Percentiles rank a stretch among this genome's conserved stretches.
Conservation (phyloP, 2,329 filamentous ascomycete genomes). For the Mycosphaerella arachidis region DNA sequence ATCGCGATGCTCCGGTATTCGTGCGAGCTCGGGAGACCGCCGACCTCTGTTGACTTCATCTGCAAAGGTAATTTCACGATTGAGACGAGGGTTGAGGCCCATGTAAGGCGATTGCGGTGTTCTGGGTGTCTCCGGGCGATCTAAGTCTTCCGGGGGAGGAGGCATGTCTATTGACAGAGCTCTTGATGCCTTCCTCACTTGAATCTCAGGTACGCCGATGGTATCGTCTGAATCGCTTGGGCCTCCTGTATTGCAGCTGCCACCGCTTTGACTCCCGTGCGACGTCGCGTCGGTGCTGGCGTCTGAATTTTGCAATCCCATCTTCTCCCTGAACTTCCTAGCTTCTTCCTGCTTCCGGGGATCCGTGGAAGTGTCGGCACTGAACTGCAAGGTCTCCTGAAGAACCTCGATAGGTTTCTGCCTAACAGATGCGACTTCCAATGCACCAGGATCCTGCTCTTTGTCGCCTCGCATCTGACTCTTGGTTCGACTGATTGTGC, state of each 20-base stretch:
- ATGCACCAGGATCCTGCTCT: conserved; percentile 43
- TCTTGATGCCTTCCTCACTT: background rate
- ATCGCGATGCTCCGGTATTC: conserved; percentile 49
- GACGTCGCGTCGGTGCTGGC: conserved; percentile 1
- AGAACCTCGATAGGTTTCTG: conserved; percentile 64
- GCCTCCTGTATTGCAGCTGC: background rate
- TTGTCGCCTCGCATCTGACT: conserved; percentile 13
- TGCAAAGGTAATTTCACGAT: conserved; percentile 61
- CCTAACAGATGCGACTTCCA: conserved; percentile 58
- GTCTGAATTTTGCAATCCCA: conserved; percentile 28
- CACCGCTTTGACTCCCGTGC: background rate
- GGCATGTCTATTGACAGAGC: background rate
- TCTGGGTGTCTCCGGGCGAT: background rate
- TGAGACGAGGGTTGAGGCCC: conserved; percentile 25
- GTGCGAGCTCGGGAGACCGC: conserved; percentile 41
- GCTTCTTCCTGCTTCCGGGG: conserved; percentile 24
- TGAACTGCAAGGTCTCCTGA: conserved; percentile 12
- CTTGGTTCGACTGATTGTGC: conserved; percentile 54
- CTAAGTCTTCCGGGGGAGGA: background rate
- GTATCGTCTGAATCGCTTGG: conserved; percentile 18
- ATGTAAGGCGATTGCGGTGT: conserved; percentile 19
- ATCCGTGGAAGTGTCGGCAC: background rate
- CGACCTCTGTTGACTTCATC: conserved; percentile 48
- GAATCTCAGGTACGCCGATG: background rate
- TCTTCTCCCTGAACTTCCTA: conserved; percentile 41